Percentiles rank a stretch among this genome's conserved stretches.
phyloP scores from a whole-genome alignment of 805 yeast species.

The Wickerhamiella galacta region DNA sequence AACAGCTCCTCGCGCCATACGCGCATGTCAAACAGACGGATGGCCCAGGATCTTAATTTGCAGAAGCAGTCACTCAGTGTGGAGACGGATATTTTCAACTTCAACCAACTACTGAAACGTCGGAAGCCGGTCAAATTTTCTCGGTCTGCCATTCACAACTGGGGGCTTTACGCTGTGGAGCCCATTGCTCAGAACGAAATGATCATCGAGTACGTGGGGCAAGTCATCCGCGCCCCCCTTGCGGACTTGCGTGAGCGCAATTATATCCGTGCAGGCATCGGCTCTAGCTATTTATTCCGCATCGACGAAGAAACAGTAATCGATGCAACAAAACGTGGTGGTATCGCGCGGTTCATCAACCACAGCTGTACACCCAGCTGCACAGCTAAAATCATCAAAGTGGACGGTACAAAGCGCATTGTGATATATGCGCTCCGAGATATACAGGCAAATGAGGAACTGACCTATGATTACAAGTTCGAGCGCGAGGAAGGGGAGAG shows the following conservation, averaged over 20 bases:
- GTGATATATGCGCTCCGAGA: constrained; percentile 87
- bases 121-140: constrained; percentile 27
- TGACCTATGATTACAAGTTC: constrained; percentile 91
- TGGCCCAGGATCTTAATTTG: background rate
- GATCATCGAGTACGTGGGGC: constrained; percentile 97
- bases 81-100: background rate
- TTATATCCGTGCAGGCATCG: constrained; percentile 80
- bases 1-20: background rate
- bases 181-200: constrained; percentile 92
- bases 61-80: constrained; percentile 1
- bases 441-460: constrained; percentile 55
- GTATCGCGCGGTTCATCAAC: constrained; percentile 90
- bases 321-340: constrained; percentile 95
- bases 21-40: background rate
- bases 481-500: constrained; percentile 82
- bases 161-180: constrained; percentile 95
- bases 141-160: constrained; percentile 88
- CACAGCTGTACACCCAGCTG: constrained; percentile 97
- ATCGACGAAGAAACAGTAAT: constrained; percentile 88
- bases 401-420: constrained; percentile 83
- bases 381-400: constrained; percentile 89
- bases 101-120: background rate
- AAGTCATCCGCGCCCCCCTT: constrained; percentile 78
- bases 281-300: constrained; percentile 83
- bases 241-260: constrained; percentile 83